Conservation (phyloP, 345 rosid species). For the Linum usitatissimum region DNA sequence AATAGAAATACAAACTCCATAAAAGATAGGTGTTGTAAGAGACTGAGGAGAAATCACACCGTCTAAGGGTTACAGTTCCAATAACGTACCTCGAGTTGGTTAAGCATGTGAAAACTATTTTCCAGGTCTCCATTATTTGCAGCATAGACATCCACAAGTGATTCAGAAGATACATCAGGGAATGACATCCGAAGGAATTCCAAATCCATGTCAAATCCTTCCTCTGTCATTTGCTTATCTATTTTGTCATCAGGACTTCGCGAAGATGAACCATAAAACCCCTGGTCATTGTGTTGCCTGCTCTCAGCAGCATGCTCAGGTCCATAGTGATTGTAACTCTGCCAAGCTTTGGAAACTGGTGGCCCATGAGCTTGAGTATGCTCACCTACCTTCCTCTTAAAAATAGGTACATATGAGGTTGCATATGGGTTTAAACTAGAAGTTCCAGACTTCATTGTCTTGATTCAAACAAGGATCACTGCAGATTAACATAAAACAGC, state of each 20-base stretch:
- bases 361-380: constrained; percentile 10
- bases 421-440: constrained; percentile 76
- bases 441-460: constrained; percentile 48
- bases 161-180: constrained; percentile 59
- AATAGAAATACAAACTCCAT: neutral
- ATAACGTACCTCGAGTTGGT: constrained; percentile 63
- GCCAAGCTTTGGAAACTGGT: constrained; percentile 13
- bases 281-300: constrained; percentile 23
- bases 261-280: constrained; percentile 24
- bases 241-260: constrained; percentile 18
- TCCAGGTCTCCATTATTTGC: constrained; percentile 70
- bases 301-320: constrained; percentile 21
- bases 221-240: constrained; percentile 41
- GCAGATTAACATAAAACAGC: constrained; percentile 7
- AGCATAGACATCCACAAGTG: constrained; percentile 58
- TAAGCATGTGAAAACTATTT: constrained; percentile 72
- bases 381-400: constrained; percentile 38
- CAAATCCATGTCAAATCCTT: constrained; percentile 58
- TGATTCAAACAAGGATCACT: constrained; percentile 12
- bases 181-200: constrained; percentile 54
- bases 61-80: neutral
- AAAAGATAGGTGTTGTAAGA: too few relatives aligned
- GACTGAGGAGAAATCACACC: neutral
- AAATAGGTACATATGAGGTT: constrained; percentile 58
- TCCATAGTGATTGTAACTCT: constrained; percentile 23